Conservation (phyloP, 495 filamentous ascomycete genomes). For the Annulohypoxylon maeteangense region DNA sequence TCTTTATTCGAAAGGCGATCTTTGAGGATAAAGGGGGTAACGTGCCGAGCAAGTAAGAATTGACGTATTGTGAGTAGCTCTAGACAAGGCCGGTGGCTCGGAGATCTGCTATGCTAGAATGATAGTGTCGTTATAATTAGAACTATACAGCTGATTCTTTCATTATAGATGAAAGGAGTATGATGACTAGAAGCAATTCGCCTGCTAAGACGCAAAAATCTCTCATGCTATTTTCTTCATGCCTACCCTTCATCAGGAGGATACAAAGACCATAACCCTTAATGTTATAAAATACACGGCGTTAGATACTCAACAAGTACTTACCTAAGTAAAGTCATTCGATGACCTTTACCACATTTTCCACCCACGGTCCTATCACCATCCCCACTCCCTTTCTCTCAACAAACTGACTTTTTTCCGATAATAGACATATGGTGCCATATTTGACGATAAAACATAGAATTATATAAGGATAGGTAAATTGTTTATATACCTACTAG, state of each 20-base stretch:
- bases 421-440: too few relatives aligned
- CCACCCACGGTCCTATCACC: too few relatives aligned
- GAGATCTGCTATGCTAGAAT: too few relatives aligned
- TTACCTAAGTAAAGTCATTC: not conserved
- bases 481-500: too few relatives aligned
- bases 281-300: not conserved
- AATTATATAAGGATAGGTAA: not conserved
- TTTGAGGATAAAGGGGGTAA: conserved; percentile 20
- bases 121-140: not conserved
- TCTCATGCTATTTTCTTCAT: not conserved
- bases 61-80: not conserved
- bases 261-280: not conserved
- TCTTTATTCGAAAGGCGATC: conserved; percentile 24
- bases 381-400: too few relatives aligned
- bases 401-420: too few relatives aligned
- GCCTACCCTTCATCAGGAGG: too few relatives aligned
- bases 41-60: not conserved
- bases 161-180: not conserved
- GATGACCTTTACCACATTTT: not conserved
- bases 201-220: not conserved
- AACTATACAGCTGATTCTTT: not conserved
- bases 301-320: not conserved
- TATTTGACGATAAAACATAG: not conserved
- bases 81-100: not conserved
- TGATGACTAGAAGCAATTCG: not conserved